Evolutionary conservation across 805 yeast genomes (phyloP).

Genomic region (Ogataea angusta): DNA sequence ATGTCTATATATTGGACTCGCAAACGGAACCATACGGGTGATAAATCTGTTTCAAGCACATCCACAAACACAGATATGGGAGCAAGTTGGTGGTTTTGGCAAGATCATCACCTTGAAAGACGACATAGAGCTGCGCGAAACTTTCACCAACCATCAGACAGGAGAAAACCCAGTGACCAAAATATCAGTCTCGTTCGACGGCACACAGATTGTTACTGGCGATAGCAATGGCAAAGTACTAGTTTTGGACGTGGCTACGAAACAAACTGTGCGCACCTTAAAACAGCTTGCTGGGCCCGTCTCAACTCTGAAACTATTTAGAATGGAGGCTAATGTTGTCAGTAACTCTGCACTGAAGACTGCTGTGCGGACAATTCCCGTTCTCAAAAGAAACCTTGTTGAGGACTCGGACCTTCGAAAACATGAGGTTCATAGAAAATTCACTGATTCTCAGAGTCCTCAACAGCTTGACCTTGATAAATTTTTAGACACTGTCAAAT

Average conservation of each 20-base stretch:
- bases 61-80: constrained; percentile 39
- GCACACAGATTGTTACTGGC: constrained; percentile 68
- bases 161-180: constrained; percentile 43
- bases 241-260: constrained; percentile 65
- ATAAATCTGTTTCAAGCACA: constrained; percentile 48
- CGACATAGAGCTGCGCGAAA: constrained; percentile 46
- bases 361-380: constrained; percentile 49
- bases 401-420: constrained; percentile 38
- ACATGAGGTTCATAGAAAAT: constrained; percentile 42
- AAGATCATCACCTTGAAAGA: constrained; percentile 47
- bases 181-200: constrained; percentile 67
- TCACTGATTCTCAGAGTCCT: constrained; percentile 24
- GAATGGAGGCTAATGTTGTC: constrained; percentile 15
- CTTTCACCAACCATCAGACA: constrained; percentile 51
- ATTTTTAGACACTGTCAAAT: constrained; percentile 47
- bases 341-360: constrained; percentile 32
- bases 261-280: constrained; percentile 61
- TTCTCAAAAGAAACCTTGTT: constrained; percentile 57
- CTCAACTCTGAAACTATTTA: constrained; percentile 24
- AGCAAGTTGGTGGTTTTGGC: constrained; percentile 58
- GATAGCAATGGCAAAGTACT: constrained; percentile 67
- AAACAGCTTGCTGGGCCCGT: constrained; percentile 33
- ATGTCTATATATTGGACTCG: constrained; percentile 64
- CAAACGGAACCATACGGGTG: constrained; percentile 56
- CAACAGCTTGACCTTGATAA: constrained; percentile 39